Evolutionary conservation across 2,329 filamentous ascomycete genomes (phyloP).

Genomic region (Daldinia sp.): DNA sequence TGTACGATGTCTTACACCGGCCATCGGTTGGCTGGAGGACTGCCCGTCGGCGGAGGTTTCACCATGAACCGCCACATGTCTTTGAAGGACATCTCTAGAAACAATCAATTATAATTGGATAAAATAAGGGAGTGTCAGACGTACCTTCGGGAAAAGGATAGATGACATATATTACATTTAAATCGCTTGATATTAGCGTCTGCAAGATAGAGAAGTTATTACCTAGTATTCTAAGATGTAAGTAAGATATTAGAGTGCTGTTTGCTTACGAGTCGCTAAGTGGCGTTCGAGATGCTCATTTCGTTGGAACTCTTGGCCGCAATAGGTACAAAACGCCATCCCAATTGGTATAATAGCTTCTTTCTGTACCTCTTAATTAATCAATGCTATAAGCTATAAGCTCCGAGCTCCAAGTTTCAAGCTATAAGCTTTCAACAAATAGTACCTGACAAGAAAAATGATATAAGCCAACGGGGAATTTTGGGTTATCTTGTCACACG

Average conservation of each 20-base stretch:
- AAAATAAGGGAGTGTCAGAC: constrained; percentile 3
- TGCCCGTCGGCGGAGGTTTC: constrained; percentile 13
- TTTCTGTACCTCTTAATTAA: neutral
- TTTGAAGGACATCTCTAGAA: constrained; percentile 29
- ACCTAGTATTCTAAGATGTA: neutral
- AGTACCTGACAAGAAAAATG: neutral
- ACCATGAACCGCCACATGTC: constrained; percentile 28
- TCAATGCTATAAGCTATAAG: neutral
- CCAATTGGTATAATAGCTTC: constrained; percentile 3
- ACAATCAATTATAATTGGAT: constrained; percentile 12
- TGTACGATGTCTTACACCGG: constrained; percentile 24
- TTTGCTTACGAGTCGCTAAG: constrained; percentile 24
- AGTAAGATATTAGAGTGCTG: neutral
- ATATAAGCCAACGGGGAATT: constrained; percentile 1
- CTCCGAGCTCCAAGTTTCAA: neutral
- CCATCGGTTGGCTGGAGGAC: constrained; percentile 3
- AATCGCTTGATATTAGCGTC: constrained; percentile 32
- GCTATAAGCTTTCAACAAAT: neutral
- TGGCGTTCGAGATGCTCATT: constrained; percentile 32
- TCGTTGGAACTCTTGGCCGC: constrained; percentile 25
- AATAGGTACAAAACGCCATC: constrained; percentile 33
- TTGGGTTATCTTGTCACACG: constrained; percentile 1
- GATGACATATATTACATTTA: constrained; percentile 31
- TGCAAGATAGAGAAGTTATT: neutral
- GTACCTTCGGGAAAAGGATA: constrained; percentile 29